Evolutionary conservation across 1,284 basidiomycete genomes (phyloP), one percentile per base, ranked within the genome.

Genomic region (Exsudoporus floridanus): DNA sequence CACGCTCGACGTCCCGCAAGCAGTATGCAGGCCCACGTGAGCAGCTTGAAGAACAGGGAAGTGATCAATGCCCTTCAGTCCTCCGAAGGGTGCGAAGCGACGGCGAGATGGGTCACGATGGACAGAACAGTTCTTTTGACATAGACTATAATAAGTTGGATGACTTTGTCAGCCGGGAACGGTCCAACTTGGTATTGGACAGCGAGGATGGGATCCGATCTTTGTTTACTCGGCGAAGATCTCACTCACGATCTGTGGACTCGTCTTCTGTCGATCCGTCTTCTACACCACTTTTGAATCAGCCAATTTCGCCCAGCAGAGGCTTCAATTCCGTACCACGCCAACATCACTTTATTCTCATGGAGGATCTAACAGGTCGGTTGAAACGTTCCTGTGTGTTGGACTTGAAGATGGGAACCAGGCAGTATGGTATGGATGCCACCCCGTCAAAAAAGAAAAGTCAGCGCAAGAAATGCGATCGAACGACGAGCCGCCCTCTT

Each of bases 401-500:
- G 59, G 96, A 99, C 72, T 77, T 99, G 63, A 99, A 99, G 79
- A 99, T 99, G 96, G 96, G 96, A 13, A 98, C 95, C 31, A 81
- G 96, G 38, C 96, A 99, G 74, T 98, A 99, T 72, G 97, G 97
- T 14, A 90, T 97, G 73, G 93, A 98, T 64, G 96, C 96, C 21
- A 92, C 90, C 5, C 77, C 87, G 0, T 80, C 85, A 51, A 99
- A 99, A 78, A 98, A 97, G 81, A 90, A 88, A 74, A 97, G 93
- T 66, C 97, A 99, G 75, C 86, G 96, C 45, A 97, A 96, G 74
- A 99, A 99, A 74, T 98, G 96, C 70, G 94, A 98, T 71, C 81
- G 89, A 56, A 98, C 97, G 46, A 99, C 96, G 14, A 96, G 93
- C 66, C 80, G 92, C 59, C 83, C 86, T 14, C 76, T 98, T 39